A percentile compares a stretch with the other conserved stretches of the same genome.
phyloP scores from a whole-genome alignment of 805 yeast species.

The Nakazawaea peltata region DNA sequence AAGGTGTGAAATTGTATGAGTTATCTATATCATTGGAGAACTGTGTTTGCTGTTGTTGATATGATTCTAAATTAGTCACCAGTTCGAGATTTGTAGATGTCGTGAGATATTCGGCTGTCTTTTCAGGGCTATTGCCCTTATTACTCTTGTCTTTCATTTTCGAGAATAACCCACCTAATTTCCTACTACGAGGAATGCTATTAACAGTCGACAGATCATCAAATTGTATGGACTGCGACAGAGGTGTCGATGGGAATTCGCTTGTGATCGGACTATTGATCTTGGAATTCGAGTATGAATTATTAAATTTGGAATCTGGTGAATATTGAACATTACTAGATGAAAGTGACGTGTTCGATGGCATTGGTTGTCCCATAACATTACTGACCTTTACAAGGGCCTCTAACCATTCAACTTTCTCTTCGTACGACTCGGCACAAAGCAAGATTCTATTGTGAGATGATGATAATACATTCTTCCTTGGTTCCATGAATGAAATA shows the following conservation, averaged over 20 bases:
- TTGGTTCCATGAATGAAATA: slow-evolving; percentile 42
- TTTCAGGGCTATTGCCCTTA: slow-evolving; percentile 5
- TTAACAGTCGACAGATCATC: slow-evolving; percentile 5
- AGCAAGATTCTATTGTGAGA: slow-evolving; percentile 31
- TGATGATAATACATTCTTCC: slow-evolving; percentile 24
- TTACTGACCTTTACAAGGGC: slow-evolving; percentile 11
- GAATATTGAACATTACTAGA: too few species aligned
- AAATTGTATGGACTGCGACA: slow-evolving; percentile 1
- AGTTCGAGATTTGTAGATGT: slow-evolving; percentile 6
- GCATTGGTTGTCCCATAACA: not conserved
- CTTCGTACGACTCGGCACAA: slow-evolving; percentile 74
- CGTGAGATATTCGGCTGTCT: slow-evolving; percentile 1
- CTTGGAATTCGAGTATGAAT: slow-evolving; percentile 1
- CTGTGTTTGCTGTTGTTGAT: slow-evolving; percentile 5
- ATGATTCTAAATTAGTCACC: slow-evolving; percentile 7
- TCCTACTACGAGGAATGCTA: slow-evolving; percentile 6
- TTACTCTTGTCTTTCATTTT: slow-evolving; percentile 2
- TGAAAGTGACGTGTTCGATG: slow-evolving; percentile 1
- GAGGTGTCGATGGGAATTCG: slow-evolving; percentile 5
- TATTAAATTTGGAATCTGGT: slow-evolving; percentile 4
- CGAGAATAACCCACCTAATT: slow-evolving; percentile 10
- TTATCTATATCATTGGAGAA: not conserved
- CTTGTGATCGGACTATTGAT: slow-evolving; percentile 3
- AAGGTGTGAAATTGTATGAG: slow-evolving; percentile 2
- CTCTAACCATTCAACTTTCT: slow-evolving; percentile 68